A percentile compares a stretch with the other conserved stretches of the same genome.
Evolutionary conservation across 345 rosid species (phyloP).

Genomic region (Euphorbia peplus): DNA sequence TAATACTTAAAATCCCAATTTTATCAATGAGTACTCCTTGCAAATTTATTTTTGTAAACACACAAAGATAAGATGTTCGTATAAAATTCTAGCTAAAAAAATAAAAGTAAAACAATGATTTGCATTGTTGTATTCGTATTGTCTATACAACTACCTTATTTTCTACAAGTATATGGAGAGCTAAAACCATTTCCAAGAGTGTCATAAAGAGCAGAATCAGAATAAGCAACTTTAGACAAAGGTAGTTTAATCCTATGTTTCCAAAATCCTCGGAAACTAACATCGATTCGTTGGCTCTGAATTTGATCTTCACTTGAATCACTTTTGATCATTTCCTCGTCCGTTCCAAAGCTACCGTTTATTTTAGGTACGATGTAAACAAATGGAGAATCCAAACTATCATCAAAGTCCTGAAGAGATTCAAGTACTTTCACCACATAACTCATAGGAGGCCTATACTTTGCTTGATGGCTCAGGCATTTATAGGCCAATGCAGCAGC

Average conservation of each 20-base stretch:
- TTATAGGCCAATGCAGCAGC: constrained; percentile 52
- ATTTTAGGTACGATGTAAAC: constrained; percentile 45
- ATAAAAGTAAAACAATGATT: not conserved
- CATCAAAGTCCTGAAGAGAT: constrained; percentile 52
- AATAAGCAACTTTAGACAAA: constrained; percentile 28
- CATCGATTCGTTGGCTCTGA: not conserved
- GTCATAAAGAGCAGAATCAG: constrained; percentile 41
- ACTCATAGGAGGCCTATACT: constrained; percentile 62
- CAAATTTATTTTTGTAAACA: not conserved
- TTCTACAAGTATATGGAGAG: constrained; percentile 7
- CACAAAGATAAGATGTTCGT: not conserved
- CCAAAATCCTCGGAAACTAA: constrained; percentile 2
- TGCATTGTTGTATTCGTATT: not conserved
- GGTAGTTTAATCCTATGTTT: constrained; percentile 29
- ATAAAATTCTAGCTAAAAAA: not conserved
- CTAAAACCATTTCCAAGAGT: constrained; percentile 9
- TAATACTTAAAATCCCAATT: no score
- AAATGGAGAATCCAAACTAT: constrained; percentile 31
- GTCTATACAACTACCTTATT: not conserved
- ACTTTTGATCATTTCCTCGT: constrained; percentile 19
- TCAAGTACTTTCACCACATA: constrained; percentile 57
- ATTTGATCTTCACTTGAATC: constrained; percentile 3
- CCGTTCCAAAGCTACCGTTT: constrained; percentile 10
- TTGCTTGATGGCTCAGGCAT: constrained; percentile 64
- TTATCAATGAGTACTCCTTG: no score